These are phyloP conservation scores for Yamadazyma friedrichii DNA, from an alignment of 1,139 yeast species.

Conservation along the genomic window DNA sequence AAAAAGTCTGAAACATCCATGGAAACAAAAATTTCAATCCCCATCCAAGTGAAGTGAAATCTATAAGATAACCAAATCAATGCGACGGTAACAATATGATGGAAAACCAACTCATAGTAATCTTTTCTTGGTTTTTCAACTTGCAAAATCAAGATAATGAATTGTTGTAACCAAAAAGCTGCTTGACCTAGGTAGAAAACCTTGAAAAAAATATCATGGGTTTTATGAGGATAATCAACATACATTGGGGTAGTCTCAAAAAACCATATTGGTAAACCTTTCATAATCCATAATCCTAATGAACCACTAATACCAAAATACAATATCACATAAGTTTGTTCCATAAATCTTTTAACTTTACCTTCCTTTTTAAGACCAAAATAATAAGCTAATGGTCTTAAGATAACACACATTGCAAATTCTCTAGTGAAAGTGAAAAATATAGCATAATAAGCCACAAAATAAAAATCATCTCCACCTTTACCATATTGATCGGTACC, in stretches of 20 bases:
- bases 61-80: slow-evolving; percentile 88
- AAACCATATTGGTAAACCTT: slow-evolving; percentile 79
- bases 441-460: slow-evolving; percentile 77
- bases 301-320: slow-evolving; percentile 85
- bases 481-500: slow-evolving; percentile 72
- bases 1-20: slow-evolving; percentile 96
- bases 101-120: slow-evolving; percentile 85
- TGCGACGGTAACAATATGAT: slow-evolving; percentile 88
- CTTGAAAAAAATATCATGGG: slow-evolving; percentile 71
- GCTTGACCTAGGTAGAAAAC: slow-evolving; percentile 88
- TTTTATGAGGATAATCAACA: slow-evolving; percentile 75
- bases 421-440: slow-evolving; percentile 91
- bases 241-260: slow-evolving; percentile 84
- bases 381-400: slow-evolving; percentile 64
- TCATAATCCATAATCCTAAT: slow-evolving; percentile 86
- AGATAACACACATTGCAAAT: slow-evolving; percentile 78
- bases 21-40: slow-evolving; percentile 83
- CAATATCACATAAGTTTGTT: slow-evolving; percentile 81
- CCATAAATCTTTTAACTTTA: slow-evolving; percentile 81
- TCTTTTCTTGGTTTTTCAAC: slow-evolving; percentile 96
- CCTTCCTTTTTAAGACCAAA: slow-evolving; percentile 56
- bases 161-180: slow-evolving; percentile 96
- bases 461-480: slow-evolving; percentile 79
- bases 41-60: slow-evolving; percentile 96
- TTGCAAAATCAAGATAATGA: slow-evolving; percentile 75